phyloP scores from a whole-genome alignment of 495 filamentous ascomycete species.

The Amphirosellinia nigrospora region DNA sequence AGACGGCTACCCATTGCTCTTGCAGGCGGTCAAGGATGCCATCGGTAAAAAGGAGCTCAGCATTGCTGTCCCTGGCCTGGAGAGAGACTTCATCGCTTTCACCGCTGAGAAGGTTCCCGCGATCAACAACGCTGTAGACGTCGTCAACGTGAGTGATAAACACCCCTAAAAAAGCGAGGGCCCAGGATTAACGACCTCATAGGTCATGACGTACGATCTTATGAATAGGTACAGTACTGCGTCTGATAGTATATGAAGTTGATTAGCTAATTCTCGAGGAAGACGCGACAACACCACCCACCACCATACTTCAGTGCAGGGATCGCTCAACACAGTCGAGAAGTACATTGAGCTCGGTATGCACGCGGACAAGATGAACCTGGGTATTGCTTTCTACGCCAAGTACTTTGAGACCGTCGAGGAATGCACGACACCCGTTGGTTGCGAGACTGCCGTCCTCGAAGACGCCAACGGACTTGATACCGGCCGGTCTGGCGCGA shows the following conservation, averaged over 20 bases:
- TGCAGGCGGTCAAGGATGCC: conserved; percentile 59
- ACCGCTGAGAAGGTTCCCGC: conserved; percentile 61
- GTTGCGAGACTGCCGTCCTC: conserved; percentile 60
- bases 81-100: conserved; percentile 68
- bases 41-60: conserved; percentile 67
- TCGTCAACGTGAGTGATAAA: conserved; percentile 56
- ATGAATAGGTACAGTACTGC: conserved; percentile 55
- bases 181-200: background rate
- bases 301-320: conserved; percentile 62
- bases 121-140: conserved; percentile 66
- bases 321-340: conserved; percentile 56
- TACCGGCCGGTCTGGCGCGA: conserved; percentile 60
- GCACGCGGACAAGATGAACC: conserved; percentile 61
- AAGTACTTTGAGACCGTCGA: conserved; percentile 67
- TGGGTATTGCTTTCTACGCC: conserved; percentile 70
- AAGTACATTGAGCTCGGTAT: conserved; percentile 62
- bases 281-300: conserved; percentile 63
- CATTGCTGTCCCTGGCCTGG: conserved; percentile 65
- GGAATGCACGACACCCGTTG: conserved; percentile 53
- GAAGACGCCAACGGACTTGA: conserved; percentile 65
- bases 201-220: conserved; percentile 70
- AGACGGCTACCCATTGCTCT: conserved; percentile 62
- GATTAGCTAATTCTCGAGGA: conserved; percentile 6
- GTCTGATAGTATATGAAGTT: background rate
- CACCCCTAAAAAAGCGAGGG: background rate